A percentile compares a stretch with the other conserved stretches of the same genome.
phyloP scores from a whole-genome alignment of 192 early-diverging fungal genomes.

The Podila verticillata region DNA sequence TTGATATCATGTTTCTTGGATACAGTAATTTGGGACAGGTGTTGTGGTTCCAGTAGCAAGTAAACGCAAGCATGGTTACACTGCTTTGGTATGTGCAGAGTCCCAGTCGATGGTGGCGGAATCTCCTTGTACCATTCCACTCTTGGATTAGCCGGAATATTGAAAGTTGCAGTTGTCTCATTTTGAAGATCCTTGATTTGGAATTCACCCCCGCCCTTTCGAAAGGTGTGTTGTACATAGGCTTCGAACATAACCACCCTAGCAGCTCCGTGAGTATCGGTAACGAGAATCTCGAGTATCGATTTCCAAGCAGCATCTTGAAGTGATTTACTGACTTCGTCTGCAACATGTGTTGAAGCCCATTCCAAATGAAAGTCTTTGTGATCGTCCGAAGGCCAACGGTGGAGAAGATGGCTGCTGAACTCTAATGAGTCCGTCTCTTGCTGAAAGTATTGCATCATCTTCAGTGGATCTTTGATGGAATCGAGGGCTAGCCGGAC shows the following conservation, averaged over 20 bases:
- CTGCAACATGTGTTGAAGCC: constrained; percentile 30
- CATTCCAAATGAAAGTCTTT: constrained; percentile 19
- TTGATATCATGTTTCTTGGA: constrained; percentile 18
- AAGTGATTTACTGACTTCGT: constrained; percentile 17
- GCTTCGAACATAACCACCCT: constrained; percentile 32
- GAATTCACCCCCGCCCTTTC: constrained; percentile 13
- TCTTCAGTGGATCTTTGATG: constrained; percentile 8
- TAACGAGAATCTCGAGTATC: constrained; percentile 15
- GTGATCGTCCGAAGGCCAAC: constrained; percentile 24
- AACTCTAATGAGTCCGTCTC: constrained; percentile 12
- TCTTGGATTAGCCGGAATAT: neutral
- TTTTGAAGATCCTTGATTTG: constrained; percentile 12
- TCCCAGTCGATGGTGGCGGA: neutral
- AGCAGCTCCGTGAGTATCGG: constrained; percentile 4
- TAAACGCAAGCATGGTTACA: constrained; percentile 19
- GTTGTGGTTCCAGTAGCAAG: constrained; percentile 2
- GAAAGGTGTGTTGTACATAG: constrained; percentile 24
- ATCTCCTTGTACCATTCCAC: neutral
- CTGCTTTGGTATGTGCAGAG: constrained; percentile 16
- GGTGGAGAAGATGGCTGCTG: constrained; percentile 35
- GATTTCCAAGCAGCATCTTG: constrained; percentile 6
- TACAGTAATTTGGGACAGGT: constrained; percentile 18
- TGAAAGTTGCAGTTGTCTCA: neutral
- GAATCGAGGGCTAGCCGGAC: constrained; percentile 18
- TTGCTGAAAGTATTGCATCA: constrained; percentile 35